Conservation (phyloP, 1,284 basidiomycete genomes). For the Phellopilus nigrolimitatus region DNA sequence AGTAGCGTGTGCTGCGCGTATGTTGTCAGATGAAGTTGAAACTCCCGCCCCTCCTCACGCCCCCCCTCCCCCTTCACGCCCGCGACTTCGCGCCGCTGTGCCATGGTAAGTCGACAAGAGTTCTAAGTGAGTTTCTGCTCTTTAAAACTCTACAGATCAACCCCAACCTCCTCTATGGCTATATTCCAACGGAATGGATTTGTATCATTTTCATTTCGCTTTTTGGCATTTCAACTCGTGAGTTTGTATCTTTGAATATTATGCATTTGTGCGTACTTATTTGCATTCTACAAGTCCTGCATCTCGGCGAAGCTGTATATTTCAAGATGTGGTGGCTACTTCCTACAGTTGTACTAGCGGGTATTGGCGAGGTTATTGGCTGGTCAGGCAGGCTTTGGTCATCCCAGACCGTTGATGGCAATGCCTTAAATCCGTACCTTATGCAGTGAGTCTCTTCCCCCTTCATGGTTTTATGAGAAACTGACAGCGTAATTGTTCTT, state of each 20-base stretch:
- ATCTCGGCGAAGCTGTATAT: constrained; percentile 30
- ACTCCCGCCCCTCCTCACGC: too few relatives aligned
- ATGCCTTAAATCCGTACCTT: constrained; percentile 31
- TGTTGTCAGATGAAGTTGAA: too few relatives aligned
- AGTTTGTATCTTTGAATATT: not conserved
- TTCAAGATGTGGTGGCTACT: constrained; percentile 38
- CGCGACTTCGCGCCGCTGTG: too few relatives aligned
- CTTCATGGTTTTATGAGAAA: not conserved
- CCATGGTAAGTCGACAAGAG: too few relatives aligned
- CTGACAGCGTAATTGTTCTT: not conserved
- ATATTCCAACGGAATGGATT: constrained; percentile 30
- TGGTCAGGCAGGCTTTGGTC: constrained; percentile 38
- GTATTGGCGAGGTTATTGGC: constrained; percentile 35
- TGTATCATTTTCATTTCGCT: constrained; percentile 25
- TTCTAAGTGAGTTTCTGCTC: too few relatives aligned
- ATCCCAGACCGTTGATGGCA: constrained; percentile 25
- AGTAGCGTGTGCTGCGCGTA: constrained; percentile 27
- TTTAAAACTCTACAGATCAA: too few relatives aligned
- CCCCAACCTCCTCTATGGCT: too few relatives aligned
- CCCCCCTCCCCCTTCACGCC: too few relatives aligned
- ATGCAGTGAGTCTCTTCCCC: constrained; percentile 39
- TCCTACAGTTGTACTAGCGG: constrained; percentile 33
- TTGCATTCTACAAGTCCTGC: constrained; percentile 28
- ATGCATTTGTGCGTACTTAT: not conserved
- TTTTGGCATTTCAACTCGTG: constrained; percentile 18